phyloP scores from a whole-genome alignment of 1,284 basidiomycete species.

The Hemileia vastatrix region DNA sequence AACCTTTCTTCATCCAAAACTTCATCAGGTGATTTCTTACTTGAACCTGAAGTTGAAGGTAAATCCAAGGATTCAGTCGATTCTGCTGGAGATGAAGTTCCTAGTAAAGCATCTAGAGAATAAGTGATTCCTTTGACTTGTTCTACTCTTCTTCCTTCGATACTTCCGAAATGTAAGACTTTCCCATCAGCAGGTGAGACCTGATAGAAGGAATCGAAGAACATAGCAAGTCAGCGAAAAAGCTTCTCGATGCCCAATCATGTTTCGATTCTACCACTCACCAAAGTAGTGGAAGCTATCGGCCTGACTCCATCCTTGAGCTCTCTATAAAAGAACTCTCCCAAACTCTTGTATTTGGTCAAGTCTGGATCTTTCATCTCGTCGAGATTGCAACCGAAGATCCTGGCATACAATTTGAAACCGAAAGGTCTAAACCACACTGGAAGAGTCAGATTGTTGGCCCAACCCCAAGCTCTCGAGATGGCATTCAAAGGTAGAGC shows the following conservation, averaged over 20 bases:
- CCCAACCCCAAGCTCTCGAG: constrained; percentile 88
- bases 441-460: constrained; percentile 76
- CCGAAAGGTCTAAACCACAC: constrained; percentile 86
- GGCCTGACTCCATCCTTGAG: constrained; percentile 73
- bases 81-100: constrained; percentile 26
- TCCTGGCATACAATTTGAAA: constrained; percentile 68
- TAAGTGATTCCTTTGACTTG: constrained; percentile 98
- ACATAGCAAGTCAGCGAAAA: background rate
- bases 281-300: constrained; percentile 66
- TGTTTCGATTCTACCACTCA: constrained; percentile 45
- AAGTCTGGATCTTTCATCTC: constrained; percentile 76
- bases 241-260: background rate
- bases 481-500: constrained; percentile 86
- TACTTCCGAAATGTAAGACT: constrained; percentile 81
- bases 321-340: constrained; percentile 87
- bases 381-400: constrained; percentile 87
- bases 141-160: constrained; percentile 70
- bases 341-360: constrained; percentile 65
- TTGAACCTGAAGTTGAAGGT: constrained; percentile 46
- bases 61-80: background rate
- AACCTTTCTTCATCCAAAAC: constrained; percentile 75
- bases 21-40: constrained; percentile 49
- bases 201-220: constrained; percentile 42
- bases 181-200: constrained; percentile 88
- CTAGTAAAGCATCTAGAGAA: constrained; percentile 78